Conservation (phyloP, 164 flowering plant species). For the Magnolia sinica region DNA sequence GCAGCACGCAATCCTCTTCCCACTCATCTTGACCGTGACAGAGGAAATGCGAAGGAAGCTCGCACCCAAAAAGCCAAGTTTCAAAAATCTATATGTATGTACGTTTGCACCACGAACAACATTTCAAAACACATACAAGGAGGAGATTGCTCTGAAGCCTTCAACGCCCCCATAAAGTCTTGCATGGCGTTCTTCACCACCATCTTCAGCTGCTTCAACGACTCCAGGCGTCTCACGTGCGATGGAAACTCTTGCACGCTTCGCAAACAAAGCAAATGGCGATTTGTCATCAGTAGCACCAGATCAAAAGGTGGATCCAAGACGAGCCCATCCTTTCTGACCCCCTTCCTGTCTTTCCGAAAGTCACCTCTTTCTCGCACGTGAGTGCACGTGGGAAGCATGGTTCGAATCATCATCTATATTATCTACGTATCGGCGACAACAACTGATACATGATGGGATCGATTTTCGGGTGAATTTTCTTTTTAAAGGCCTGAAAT, state of each 20-base stretch:
- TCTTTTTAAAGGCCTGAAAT: too few relatives aligned
- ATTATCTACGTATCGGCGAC: too few relatives aligned
- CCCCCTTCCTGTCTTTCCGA: too few relatives aligned
- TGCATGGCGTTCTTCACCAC: not conserved
- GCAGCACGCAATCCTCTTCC: not conserved
- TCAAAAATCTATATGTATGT: too few relatives aligned
- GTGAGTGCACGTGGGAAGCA: too few relatives aligned
- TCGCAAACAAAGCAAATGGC: not conserved
- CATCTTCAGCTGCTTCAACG: not conserved
- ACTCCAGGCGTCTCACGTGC: not conserved
- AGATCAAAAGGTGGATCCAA: not conserved
- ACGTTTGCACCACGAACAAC: too few relatives aligned
- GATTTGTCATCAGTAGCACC: not conserved
- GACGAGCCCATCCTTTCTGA: too few relatives aligned
- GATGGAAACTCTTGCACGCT: not conserved
- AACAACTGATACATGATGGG: too few relatives aligned
- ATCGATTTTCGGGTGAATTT: too few relatives aligned
- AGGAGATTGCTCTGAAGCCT: not conserved
- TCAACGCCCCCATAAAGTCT: not conserved
- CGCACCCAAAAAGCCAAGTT: not conserved
- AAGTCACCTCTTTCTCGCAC: too few relatives aligned
- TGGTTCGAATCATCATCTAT: too few relatives aligned
- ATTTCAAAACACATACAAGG: not conserved
- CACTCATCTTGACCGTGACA: not conserved
- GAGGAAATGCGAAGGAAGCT: not conserved